phyloP scores from a whole-genome alignment of 2,329 filamentous ascomycete species.

The Fusarium domesticum region DNA sequence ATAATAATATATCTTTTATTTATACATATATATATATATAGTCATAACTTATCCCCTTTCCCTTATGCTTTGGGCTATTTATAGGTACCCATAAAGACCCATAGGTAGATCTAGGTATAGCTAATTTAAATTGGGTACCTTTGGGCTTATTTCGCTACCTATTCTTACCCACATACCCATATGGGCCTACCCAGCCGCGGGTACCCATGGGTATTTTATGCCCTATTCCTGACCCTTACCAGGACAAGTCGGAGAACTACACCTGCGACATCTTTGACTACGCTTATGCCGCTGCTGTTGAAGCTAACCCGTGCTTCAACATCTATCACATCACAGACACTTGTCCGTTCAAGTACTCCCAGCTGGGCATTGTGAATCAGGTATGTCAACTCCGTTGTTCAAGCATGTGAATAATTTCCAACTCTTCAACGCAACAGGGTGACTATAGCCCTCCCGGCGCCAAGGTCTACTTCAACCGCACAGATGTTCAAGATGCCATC shows the following conservation, averaged over 20 bases:
- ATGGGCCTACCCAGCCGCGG: no score
- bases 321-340: constrained; percentile 70
- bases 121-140: no score
- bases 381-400: neutral
- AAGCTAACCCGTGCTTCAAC: constrained; percentile 75
- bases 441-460: constrained; percentile 62
- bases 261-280: constrained; percentile 59
- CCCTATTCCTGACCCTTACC: constrained; percentile 28
- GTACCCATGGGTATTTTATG: no score
- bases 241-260: constrained; percentile 29
- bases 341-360: constrained; percentile 68
- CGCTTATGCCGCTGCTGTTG: constrained; percentile 51
- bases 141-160: no score
- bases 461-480: constrained; percentile 66
- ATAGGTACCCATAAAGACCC: no score
- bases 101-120: no score
- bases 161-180: no score
- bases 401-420: neutral
- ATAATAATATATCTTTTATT: no score
- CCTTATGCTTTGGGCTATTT: no score
- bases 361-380: constrained; percentile 64
- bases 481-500: constrained; percentile 66
- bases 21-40: no score
- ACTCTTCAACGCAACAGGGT: constrained; percentile 36
- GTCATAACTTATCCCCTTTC: no score